Percentiles rank a stretch among this genome's conserved stretches.
phyloP scores from a whole-genome alignment of 805 yeast species.

The Metschnikowia hibisci region DNA sequence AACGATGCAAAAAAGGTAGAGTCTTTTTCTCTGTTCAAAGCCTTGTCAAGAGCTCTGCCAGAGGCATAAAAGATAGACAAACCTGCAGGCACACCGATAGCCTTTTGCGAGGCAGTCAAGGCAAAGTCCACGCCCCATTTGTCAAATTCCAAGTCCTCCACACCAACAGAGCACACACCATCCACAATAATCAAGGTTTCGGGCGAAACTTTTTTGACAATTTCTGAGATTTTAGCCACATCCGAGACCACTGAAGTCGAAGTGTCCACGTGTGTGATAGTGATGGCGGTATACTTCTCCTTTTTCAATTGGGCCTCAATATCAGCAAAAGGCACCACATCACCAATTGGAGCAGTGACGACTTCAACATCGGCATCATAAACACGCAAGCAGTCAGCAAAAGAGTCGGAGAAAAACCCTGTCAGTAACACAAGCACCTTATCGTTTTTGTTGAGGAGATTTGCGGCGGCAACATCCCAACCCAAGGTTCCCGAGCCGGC shows the following conservation, averaged over 20 bases:
- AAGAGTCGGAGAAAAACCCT: constrained; percentile 83
- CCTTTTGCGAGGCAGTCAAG: constrained; percentile 92
- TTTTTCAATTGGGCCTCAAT: constrained; percentile 53
- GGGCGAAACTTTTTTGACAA: constrained; percentile 67
- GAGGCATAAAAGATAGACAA: constrained; percentile 74
- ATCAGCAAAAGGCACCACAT: constrained; percentile 51
- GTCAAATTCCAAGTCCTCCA: constrained; percentile 81
- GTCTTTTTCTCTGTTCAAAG: constrained; percentile 45
- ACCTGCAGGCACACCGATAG: constrained; percentile 93
- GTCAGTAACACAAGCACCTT: constrained; percentile 79
- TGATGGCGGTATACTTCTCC: constrained; percentile 60
- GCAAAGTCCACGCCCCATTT: constrained; percentile 87
- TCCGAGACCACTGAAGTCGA: constrained; percentile 89
- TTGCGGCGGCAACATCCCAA: constrained; percentile 86
- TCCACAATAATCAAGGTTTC: constrained; percentile 82
- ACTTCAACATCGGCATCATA: constrained; percentile 78
- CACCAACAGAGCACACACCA: constrained; percentile 93
- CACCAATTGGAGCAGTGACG: constrained; percentile 71
- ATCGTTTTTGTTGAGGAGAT: constrained; percentile 60
- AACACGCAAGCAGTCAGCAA: constrained; percentile 68
- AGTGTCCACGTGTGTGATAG: constrained; percentile 94
- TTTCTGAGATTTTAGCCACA: constrained; percentile 55
- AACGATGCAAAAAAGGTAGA: constrained; percentile 65
- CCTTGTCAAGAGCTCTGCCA: constrained; percentile 65
- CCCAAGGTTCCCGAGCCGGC: constrained; percentile 94